phyloP scores from a whole-genome alignment of 345 rosid genomes.

The Citrus cavaleriei region DNA sequence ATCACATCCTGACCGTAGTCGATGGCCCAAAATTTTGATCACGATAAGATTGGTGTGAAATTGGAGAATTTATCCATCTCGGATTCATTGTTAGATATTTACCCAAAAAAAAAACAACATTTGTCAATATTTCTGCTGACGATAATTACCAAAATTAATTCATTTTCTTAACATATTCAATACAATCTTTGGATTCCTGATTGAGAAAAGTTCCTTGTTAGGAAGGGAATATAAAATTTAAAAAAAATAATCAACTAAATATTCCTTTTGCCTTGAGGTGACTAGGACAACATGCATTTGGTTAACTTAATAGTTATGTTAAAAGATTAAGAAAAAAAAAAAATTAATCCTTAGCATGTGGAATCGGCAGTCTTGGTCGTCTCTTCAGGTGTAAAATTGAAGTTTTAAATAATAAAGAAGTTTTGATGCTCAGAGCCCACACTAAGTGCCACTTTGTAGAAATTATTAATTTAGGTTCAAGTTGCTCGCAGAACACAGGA shows the following conservation, averaged over 20 bases:
- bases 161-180: background rate
- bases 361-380: background rate
- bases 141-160: background rate
- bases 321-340: background rate
- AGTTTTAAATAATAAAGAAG: background rate
- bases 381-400: background rate
- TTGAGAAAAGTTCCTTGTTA: background rate
- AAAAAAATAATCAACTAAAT: background rate
- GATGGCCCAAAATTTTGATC: too few relatives aligned
- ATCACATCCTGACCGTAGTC: background rate
- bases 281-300: conserved; percentile 1
- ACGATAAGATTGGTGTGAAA: too few relatives aligned
- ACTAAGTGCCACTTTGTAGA: background rate
- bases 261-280: background rate
- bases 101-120: background rate
- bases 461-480: conserved; percentile 2
- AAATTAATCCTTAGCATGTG: background rate
- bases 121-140: background rate
- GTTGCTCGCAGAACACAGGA: conserved; percentile 20
- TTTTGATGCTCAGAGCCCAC: background rate
- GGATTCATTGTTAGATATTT: background rate
- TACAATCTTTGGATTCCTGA: conserved; percentile 9
- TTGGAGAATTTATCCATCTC: too few relatives aligned
- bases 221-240: background rate
- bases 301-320: background rate